Evolutionary conservation across 2,329 filamentous ascomycete species (phyloP), one percentile per base, ranked within the genome.

Genomic region (Aspergillus sp.): DNA sequence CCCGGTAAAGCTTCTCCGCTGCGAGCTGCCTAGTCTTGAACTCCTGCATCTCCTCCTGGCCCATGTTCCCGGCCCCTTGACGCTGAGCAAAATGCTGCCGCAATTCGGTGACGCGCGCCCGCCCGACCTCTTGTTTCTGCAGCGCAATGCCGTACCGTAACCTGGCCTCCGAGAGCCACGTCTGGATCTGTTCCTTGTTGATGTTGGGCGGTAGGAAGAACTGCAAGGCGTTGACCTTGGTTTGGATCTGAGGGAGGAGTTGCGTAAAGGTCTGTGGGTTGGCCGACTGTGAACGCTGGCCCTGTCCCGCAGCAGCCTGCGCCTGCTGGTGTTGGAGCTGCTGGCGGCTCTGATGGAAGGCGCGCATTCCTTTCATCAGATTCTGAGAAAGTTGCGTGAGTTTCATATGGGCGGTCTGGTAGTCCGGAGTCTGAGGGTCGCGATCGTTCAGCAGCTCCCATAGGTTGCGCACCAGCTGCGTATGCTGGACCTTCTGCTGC

Each of bases 401-500:
- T 41, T 69, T 71, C 16, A 61, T 54, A 31, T 69, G 66, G 8
- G 68, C 71, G 26, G 58, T 56, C 35, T 63, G 61, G 43, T 73
- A 68, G 37, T 73, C 67, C 1, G 59, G 49, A 32, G 62, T 70
- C 33, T 67, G 66, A 20, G 59, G 55, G 8, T 70, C 61, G 25
- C 64, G 63, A 26, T 49, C 63, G 37, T 72, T 67, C 31, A 72
- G 58, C 19, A 64, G 53, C 17, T 66, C 63, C 72, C 73, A 78
- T 30, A 74, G 61, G 39, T 61, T 67, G 35, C 65, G 62, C 40
- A 78, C 66, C 13, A 69, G 60, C 30, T 64, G 57, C 36, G 68
- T 69, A 47, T 75, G 75, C 42, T 72, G 67, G 27, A 63, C 54
- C 55, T 76, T 78, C 44, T 72, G 66, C 30, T 67, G 57, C 6